A percentile compares a stretch with the other conserved stretches of the same genome.
Evolutionary conservation across 306 rosid genomes (phyloP).

Genomic region (Castanea crenata): DNA sequence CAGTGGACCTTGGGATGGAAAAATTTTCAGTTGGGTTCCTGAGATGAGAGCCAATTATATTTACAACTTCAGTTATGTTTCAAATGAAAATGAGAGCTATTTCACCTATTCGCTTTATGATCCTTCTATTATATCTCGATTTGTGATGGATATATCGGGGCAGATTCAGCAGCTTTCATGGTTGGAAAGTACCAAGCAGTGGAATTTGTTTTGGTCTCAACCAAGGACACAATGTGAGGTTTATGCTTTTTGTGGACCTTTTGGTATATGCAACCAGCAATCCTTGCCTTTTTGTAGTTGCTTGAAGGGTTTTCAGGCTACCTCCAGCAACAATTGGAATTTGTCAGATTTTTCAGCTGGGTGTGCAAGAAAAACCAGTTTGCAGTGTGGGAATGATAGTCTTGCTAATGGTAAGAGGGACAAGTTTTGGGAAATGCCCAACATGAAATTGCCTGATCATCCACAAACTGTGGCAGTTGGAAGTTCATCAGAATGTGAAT

Average conservation of each 20-base stretch:
- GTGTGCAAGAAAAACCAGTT: slow-evolving; percentile 38
- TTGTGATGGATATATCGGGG: slow-evolving; percentile 34
- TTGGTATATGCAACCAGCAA: slow-evolving; percentile 44
- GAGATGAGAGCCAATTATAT: slow-evolving; percentile 50
- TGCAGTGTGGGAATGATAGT: slow-evolving; percentile 30
- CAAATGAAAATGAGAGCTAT: slow-evolving; percentile 46
- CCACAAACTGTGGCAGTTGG: slow-evolving; percentile 3
- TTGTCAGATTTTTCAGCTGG: slow-evolving; percentile 43
- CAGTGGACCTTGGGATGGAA: slow-evolving; percentile 49
- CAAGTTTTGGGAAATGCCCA: slow-evolving; percentile 9
- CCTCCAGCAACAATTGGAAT: slow-evolving; percentile 33
- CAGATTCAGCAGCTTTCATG: slow-evolving; percentile 34
- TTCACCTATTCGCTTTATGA: slow-evolving; percentile 38
- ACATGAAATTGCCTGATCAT: slow-evolving; percentile 23
- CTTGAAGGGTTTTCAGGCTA: slow-evolving; percentile 39
- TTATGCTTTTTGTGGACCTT: slow-evolving; percentile 48
- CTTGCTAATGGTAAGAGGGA: slow-evolving; percentile 19
- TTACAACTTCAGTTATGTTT: slow-evolving; percentile 33
- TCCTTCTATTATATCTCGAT: slow-evolving; percentile 11
- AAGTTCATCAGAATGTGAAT: slow-evolving; percentile 34
- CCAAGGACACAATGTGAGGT: slow-evolving; percentile 54
- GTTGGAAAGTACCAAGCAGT: slow-evolving; percentile 20
- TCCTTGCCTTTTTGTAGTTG: slow-evolving; percentile 43
- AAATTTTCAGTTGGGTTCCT: slow-evolving; percentile 37
- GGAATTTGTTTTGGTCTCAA: slow-evolving; percentile 49